phyloP scores from a whole-genome alignment of 2,329 filamentous ascomycete species.

The Ophiosphaerella herpotricha region DNA sequence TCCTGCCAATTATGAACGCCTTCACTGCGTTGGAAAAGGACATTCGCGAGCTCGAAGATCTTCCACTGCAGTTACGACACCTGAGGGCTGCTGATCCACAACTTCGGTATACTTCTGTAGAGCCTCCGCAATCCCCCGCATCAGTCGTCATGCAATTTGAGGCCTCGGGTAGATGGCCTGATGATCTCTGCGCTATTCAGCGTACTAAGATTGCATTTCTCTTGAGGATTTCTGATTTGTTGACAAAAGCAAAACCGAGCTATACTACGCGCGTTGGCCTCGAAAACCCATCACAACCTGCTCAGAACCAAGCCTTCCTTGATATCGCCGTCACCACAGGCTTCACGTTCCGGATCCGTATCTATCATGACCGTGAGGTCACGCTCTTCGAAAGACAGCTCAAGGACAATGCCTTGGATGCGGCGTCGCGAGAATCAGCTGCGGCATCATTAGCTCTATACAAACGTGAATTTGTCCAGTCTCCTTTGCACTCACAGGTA shows the following conservation, averaged over 20 bases:
- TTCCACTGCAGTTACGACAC: constrained; percentile 86
- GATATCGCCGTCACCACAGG: constrained; percentile 77
- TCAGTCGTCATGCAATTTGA: constrained; percentile 90
- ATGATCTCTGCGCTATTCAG: constrained; percentile 88
- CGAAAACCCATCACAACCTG: constrained; percentile 71
- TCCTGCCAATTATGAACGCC: constrained; percentile 69
- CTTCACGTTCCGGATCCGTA: constrained; percentile 79
- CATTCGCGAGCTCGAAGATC: constrained; percentile 75
- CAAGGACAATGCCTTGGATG: constrained; percentile 72
- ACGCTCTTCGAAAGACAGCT: constrained; percentile 77
- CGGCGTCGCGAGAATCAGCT: constrained; percentile 68
- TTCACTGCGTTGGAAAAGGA: constrained; percentile 77
- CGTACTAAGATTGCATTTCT: constrained; percentile 91
- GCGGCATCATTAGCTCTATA: constrained; percentile 71
- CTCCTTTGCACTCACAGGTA: constrained; percentile 80
- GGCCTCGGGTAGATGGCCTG: constrained; percentile 90
- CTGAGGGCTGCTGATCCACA: constrained; percentile 73
- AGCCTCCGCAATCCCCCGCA: constrained; percentile 63
- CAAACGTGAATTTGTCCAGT: constrained; percentile 71
- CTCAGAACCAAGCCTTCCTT: constrained; percentile 79
- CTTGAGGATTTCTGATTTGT: constrained; percentile 71
- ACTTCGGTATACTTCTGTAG: constrained; percentile 73
- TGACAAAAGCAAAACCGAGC: constrained; percentile 65
- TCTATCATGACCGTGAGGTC: constrained; percentile 87
- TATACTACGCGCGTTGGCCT: constrained; percentile 75